Conservation (phyloP, 176 grass and related monocot species). For the Alopecurus myosuroides region DNA sequence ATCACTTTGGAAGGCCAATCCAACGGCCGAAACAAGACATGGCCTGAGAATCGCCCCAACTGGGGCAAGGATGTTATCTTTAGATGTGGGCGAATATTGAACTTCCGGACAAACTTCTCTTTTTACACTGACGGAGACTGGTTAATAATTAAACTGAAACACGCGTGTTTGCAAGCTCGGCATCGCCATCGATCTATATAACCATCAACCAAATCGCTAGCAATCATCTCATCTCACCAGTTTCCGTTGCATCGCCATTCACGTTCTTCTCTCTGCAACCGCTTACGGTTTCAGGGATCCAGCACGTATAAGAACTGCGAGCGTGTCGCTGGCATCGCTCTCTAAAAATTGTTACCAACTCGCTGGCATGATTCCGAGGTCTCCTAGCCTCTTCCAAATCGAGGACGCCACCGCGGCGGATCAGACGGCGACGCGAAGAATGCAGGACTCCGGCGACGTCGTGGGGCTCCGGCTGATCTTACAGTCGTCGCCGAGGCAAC, state of each 20-base stretch:
- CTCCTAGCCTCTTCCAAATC: constrained; percentile 28
- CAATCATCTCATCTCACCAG: background rate
- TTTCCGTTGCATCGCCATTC: background rate
- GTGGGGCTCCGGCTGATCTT: constrained; percentile 71
- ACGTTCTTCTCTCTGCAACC: background rate
- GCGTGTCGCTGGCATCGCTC: background rate
- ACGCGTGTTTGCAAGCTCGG: background rate
- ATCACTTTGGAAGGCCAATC: no score
- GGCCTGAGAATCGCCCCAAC: no score
- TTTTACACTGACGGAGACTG: background rate
- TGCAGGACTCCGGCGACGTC: constrained; percentile 11
- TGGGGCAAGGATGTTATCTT: no score
- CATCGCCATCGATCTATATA: constrained; percentile 19
- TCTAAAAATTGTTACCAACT: background rate
- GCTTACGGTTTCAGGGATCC: background rate
- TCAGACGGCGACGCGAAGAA: background rate
- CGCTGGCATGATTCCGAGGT: constrained; percentile 23
- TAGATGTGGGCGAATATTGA: constrained; percentile 6
- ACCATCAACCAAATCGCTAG: background rate
- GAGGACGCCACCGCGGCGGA: background rate
- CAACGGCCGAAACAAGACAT: no score
- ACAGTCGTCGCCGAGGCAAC: constrained; percentile 21
- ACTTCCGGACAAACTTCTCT: background rate
- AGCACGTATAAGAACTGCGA: background rate
- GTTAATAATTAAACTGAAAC: background rate